phyloP scores from a whole-genome alignment of 1,284 basidiomycete genomes.

The Mycosarcoma mackinlayi region DNA sequence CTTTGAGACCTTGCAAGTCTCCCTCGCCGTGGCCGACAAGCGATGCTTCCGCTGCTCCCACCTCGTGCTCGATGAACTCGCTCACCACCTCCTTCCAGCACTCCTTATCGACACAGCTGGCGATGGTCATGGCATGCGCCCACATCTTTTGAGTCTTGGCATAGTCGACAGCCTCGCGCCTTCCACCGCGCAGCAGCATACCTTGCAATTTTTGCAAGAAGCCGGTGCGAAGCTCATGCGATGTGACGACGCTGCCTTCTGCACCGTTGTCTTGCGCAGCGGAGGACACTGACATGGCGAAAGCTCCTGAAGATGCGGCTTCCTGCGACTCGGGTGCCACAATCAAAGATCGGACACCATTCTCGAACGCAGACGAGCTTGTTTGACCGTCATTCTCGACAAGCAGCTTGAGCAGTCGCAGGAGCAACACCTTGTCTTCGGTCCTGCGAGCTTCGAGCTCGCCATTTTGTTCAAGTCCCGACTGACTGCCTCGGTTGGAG shows the following conservation, averaged over 20 bases:
- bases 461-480: conserved; percentile 15
- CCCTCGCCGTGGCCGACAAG: conserved; percentile 20
- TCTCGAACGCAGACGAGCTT: conserved; percentile 44
- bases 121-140: conserved; percentile 95
- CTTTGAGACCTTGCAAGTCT: conserved; percentile 62
- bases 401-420: conserved; percentile 57
- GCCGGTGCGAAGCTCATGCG: conserved; percentile 50
- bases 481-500: conserved; percentile 5
- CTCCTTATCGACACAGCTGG: conserved; percentile 91
- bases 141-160: conserved; percentile 89
- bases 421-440: conserved; percentile 62
- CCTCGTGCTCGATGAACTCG: conserved; percentile 84
- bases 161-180: conserved; percentile 85
- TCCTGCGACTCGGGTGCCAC: conserved; percentile 21
- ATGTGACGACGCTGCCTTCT: conserved; percentile 41
- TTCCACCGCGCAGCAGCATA: conserved; percentile 75
- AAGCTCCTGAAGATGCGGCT: conserved; percentile 5
- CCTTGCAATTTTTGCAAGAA: conserved; percentile 62
- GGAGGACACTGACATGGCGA: conserved; percentile 35
- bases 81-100: conserved; percentile 90
- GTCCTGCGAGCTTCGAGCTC: conserved; percentile 55
- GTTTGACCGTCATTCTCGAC: conserved; percentile 64
- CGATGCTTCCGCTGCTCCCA: conserved; percentile 68
- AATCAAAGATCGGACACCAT: conserved; percentile 42
- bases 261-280: conserved; percentile 3